Evolutionary conservation across 352 stramenopile genomes (phyloP).

Genomic region (Pythium insidiosum): DNA sequence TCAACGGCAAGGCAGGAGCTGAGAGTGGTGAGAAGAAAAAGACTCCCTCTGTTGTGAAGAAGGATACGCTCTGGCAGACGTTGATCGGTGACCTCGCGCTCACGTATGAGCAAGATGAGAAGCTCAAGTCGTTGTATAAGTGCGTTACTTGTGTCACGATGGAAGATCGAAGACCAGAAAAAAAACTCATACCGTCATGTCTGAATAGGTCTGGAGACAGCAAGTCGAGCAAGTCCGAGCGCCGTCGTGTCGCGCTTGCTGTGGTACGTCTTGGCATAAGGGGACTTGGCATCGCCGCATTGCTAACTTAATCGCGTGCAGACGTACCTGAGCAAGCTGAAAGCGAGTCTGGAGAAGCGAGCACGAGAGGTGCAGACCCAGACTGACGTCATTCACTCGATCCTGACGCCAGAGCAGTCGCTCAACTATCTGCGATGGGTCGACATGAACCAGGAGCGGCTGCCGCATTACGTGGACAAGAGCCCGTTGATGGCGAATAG

Average conservation of each 20-base stretch:
- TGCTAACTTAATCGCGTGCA: constrained; percentile 8
- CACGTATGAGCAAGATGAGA: constrained; percentile 87
- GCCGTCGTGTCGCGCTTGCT: constrained; percentile 70
- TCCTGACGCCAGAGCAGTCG: constrained; percentile 79
- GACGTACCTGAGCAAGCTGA: constrained; percentile 87
- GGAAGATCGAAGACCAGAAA: no score
- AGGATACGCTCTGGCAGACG: constrained; percentile 77
- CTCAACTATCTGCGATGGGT: constrained; percentile 81
- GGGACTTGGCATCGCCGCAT: neutral
- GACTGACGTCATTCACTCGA: constrained; percentile 76
- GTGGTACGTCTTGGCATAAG: constrained; percentile 38
- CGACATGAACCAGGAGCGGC: constrained; percentile 62
- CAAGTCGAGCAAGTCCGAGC: constrained; percentile 79
- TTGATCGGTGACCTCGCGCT: constrained; percentile 69
- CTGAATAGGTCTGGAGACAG: constrained; percentile 66
- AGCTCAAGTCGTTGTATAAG: constrained; percentile 85
- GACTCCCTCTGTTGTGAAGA: constrained; percentile 54
- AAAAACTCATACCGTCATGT: no score
- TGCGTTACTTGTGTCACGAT: constrained; percentile 20
- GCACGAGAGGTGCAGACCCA: constrained; percentile 75
- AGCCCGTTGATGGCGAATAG: constrained; percentile 43
- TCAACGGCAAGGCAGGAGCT: constrained; percentile 26
- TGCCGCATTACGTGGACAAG: constrained; percentile 60
- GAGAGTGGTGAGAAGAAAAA: constrained; percentile 67
- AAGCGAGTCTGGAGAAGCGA: constrained; percentile 72